phyloP scores from a whole-genome alignment of 1,284 basidiomycete genomes.

The Rhizoctonia solani region DNA sequence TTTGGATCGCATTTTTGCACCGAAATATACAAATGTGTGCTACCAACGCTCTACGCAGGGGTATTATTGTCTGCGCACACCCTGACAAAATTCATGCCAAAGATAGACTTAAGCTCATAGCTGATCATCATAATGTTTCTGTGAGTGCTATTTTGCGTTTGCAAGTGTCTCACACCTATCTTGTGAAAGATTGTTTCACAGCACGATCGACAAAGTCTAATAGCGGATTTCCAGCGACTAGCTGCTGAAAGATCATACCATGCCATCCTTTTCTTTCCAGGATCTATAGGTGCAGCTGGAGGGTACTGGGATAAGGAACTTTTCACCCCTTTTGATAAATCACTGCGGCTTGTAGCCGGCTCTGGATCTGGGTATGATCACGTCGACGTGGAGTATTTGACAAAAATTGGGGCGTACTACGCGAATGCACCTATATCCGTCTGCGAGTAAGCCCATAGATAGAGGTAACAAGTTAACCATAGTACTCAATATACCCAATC shows the following conservation, averaged over 20 bases:
- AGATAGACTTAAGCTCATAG: constrained; percentile 32
- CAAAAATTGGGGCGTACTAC: constrained; percentile 36
- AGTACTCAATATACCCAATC: neutral
- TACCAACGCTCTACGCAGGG: too few species aligned
- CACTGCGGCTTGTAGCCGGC: constrained; percentile 38
- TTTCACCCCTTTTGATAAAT: constrained; percentile 20
- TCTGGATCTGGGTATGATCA: constrained; percentile 40
- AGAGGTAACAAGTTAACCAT: neutral
- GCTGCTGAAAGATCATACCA: constrained; percentile 29
- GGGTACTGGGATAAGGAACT: constrained; percentile 34
- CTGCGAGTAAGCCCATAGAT: constrained; percentile 34
- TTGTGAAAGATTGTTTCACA: constrained; percentile 24
- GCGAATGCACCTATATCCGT: constrained; percentile 40
- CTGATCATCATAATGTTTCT: constrained; percentile 32
- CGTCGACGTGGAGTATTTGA: constrained; percentile 40
- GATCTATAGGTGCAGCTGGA: constrained; percentile 15
- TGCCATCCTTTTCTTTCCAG: constrained; percentile 35
- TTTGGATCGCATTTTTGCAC: too few species aligned
- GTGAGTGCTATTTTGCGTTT: neutral
- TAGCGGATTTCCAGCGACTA: constrained; percentile 27
- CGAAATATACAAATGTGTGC: too few species aligned
- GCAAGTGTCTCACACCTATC: neutral
- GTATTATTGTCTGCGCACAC: neutral
- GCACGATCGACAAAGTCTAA: constrained; percentile 32
- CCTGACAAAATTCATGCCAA: neutral